Conservation (phyloP, 768 basidiomycete genomes). For the Amyloporia xantha region DNA sequence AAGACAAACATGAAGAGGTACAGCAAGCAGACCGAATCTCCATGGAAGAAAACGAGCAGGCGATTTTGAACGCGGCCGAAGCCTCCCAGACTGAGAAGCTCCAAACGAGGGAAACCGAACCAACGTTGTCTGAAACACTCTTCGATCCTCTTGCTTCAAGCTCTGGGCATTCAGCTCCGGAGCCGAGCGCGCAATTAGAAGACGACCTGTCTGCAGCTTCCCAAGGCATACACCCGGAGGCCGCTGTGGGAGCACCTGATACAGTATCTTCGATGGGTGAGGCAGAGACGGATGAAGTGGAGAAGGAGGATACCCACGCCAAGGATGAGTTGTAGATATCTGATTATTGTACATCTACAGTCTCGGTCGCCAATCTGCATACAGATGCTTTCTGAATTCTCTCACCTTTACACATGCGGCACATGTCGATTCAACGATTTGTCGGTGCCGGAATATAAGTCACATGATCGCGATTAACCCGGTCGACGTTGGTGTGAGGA, state of each 20-base stretch:
- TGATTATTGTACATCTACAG: background rate
- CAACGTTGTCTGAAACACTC: too few relatives aligned
- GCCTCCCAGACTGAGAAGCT: background rate
- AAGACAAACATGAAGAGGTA: slow-evolving; percentile 24
- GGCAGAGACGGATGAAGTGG: background rate
- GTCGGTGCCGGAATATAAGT: too few relatives aligned
- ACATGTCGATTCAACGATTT: too few relatives aligned
- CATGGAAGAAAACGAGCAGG: background rate
- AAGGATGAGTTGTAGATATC: slow-evolving; percentile 2
- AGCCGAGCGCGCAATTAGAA: background rate
- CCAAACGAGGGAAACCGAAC: background rate
- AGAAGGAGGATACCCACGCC: background rate
- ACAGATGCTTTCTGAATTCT: too few relatives aligned
- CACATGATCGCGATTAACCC: too few relatives aligned
- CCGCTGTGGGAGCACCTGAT: background rate
- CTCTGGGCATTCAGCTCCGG: background rate
- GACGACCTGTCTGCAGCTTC: background rate
- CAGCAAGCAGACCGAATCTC: background rate
- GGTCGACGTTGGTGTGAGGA: too few relatives aligned
- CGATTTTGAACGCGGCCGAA: too few relatives aligned
- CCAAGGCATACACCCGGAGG: background rate
- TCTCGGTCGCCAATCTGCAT: too few relatives aligned
- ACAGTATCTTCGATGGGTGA: background rate
- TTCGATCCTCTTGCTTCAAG: background rate
- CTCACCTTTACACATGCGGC: too few relatives aligned